Conservation (phyloP, 2,329 filamentous ascomycete genomes). For the Stagonosporopsis cucurbitacearum region DNA sequence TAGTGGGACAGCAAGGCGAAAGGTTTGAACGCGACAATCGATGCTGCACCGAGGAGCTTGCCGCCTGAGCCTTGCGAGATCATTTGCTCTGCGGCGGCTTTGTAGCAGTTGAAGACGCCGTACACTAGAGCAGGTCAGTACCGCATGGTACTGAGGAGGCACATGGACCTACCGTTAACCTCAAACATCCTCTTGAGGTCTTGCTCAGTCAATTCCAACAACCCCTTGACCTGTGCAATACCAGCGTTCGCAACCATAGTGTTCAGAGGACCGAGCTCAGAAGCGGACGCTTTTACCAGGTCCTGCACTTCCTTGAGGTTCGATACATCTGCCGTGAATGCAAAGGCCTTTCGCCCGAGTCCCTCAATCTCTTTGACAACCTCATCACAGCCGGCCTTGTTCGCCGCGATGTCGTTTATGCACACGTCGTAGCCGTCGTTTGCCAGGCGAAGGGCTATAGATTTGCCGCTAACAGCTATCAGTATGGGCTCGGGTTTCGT, state of each 20-base stretch:
- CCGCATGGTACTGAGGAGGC: too few species aligned
- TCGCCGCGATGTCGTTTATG: conserved; percentile 66
- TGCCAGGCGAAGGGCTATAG: conserved; percentile 68
- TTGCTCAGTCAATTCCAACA: conserved; percentile 63
- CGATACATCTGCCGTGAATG: conserved; percentile 68
- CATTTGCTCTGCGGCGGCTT: conserved; percentile 68
- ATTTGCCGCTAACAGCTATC: conserved; percentile 58
- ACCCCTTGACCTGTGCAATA: conserved; percentile 63
- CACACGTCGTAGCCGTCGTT: conserved; percentile 70
- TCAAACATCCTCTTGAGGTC: conserved; percentile 67
- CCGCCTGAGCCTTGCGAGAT: conserved; percentile 61
- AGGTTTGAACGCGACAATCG: conserved; percentile 66
- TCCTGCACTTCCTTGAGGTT: conserved; percentile 59
- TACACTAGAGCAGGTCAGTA: conserved; percentile 51
- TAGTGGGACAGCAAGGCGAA: conserved; percentile 68
- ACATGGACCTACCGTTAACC: conserved; percentile 56
- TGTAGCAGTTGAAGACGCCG: conserved; percentile 70
- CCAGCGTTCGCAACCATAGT: conserved; percentile 68
- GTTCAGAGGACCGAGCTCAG: conserved; percentile 60
- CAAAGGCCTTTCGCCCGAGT: conserved; percentile 61
- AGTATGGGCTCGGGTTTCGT: background rate
- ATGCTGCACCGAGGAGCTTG: conserved; percentile 60
- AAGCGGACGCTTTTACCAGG: conserved; percentile 61
- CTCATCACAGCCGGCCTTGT: conserved; percentile 60
- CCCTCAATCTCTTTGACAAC: conserved; percentile 60